Conservation (phyloP, 1,284 basidiomycete species). For the Cryptococcus sp. region DNA sequence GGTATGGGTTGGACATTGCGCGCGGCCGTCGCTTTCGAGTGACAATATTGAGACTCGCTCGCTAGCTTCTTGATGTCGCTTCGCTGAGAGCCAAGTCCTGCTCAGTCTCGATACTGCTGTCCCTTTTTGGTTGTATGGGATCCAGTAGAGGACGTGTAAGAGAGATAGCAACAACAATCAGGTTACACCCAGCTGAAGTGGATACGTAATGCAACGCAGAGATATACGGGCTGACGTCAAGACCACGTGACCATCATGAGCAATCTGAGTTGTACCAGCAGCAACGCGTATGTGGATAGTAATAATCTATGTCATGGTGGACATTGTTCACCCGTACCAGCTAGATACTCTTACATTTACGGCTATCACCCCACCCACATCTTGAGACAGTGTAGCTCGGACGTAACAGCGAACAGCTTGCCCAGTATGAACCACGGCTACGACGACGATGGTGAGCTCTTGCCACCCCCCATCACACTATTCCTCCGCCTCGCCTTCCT, state of each 20-base stretch:
- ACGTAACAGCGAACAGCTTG: background rate
- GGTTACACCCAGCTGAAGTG: background rate
- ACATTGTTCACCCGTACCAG: background rate
- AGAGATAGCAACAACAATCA: background rate
- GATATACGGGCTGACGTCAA: constrained; percentile 8
- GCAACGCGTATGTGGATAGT: constrained; percentile 1
- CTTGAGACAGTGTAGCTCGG: background rate
- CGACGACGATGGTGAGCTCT: constrained; percentile 43
- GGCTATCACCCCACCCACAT: background rate
- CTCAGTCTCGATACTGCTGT: too few species aligned
- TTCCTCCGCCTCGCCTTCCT: background rate
- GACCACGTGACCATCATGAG: background rate
- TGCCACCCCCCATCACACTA: background rate
- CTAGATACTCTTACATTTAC: too few species aligned
- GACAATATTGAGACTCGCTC: too few species aligned
- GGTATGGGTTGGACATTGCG: constrained; percentile 24
- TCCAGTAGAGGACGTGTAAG: background rate
- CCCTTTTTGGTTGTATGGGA: too few species aligned
- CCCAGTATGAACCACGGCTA: constrained; percentile 51
- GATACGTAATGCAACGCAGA: background rate
- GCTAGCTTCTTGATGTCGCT: too few species aligned
- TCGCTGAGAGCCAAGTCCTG: too few species aligned
- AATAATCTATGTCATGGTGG: constrained; percentile 1
- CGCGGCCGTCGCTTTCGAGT: too few species aligned
- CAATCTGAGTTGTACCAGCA: background rate